Percentiles rank a stretch among this genome's conserved stretches.
phyloP scores from a whole-genome alignment of 306 rosid genomes.

The Vigna nakashimae region DNA sequence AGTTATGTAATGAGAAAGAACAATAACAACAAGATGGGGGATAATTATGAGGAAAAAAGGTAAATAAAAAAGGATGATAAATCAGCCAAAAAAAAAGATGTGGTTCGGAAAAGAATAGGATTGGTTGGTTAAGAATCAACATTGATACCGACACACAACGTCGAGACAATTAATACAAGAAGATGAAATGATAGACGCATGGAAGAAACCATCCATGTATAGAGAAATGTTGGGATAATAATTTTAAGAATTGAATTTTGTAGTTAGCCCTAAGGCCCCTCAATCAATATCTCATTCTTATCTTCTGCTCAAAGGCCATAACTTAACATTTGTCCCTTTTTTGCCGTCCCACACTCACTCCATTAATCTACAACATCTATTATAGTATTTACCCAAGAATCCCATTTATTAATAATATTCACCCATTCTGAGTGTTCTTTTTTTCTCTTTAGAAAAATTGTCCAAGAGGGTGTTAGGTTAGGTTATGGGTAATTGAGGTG shows the following conservation, averaged over 20 bases:
- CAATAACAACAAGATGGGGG: neutral
- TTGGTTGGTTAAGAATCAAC: conserved; percentile 64
- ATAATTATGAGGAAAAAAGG: neutral
- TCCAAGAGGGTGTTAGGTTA: neutral
- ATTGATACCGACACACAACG: conserved; percentile 57
- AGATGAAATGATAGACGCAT: conserved; percentile 29
- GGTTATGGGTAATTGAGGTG: conserved; percentile 7
- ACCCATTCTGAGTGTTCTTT: neutral
- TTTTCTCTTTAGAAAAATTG: neutral
- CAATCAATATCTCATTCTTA: conserved; percentile 31
- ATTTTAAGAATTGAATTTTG: conserved; percentile 38
- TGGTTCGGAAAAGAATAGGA: conserved; percentile 44
- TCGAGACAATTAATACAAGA: conserved; percentile 42
- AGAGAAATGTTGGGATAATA: conserved; percentile 29
- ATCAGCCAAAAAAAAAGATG: conserved; percentile 36
- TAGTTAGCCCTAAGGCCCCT: conserved; percentile 10
- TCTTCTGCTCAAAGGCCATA: conserved; percentile 40
- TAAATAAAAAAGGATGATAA: conserved; percentile 14
- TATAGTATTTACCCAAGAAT: neutral
- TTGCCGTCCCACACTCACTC: conserved; percentile 38
- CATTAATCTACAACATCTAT: neutral
- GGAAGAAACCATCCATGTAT: conserved; percentile 32
- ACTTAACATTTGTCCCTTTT: conserved; percentile 26
- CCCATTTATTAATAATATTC: neutral
- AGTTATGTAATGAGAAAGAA: neutral